phyloP scores from a whole-genome alignment of 495 filamentous ascomycete genomes.

The Penicillium desertorum region DNA sequence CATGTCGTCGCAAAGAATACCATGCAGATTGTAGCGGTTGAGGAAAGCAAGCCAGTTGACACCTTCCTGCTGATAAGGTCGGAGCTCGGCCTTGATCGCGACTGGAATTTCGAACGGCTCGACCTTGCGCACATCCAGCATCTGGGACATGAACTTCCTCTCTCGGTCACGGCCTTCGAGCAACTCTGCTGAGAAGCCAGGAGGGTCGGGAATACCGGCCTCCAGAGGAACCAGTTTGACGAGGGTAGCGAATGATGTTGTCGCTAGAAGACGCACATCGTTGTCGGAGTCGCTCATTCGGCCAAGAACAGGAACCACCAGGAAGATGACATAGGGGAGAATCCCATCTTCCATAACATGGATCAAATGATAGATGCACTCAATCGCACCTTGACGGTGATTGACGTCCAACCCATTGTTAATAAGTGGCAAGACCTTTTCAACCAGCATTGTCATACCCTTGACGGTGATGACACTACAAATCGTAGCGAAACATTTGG shows the following conservation, averaged over 20 bases:
- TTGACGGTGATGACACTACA: constrained; percentile 94
- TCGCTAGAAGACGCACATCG: constrained; percentile 89
- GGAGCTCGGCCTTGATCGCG: constrained; percentile 90
- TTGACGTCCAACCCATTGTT: constrained; percentile 82
- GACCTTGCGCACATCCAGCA: constrained; percentile 93
- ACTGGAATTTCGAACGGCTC: constrained; percentile 92
- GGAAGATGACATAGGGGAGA: constrained; percentile 96
- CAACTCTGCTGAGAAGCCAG: constrained; percentile 83
- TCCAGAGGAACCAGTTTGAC: constrained; percentile 99
- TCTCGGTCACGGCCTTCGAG: constrained; percentile 88
- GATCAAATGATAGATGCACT: constrained; percentile 92
- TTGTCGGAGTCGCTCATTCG: constrained; percentile 99
- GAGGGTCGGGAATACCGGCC: constrained; percentile 94
- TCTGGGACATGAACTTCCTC: constrained; percentile 93
- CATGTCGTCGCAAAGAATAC: constrained; percentile 99
- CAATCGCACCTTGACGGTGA: constrained; percentile 87
- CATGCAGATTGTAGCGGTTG: constrained; percentile 95
- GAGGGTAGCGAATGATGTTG: constrained; percentile 93
- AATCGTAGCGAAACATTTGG: constrained; percentile 94
- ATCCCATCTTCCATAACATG: constrained; percentile 98
- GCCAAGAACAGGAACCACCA: constrained; percentile 95
- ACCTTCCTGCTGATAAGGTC: constrained; percentile 97
- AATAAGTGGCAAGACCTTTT: constrained; percentile 86
- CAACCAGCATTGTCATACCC: constrained; percentile 93
- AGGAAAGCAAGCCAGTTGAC: constrained; percentile 99